Conservation (phyloP, 2,329 filamentous ascomycete species). For the Ophiobolus disseminans region DNA sequence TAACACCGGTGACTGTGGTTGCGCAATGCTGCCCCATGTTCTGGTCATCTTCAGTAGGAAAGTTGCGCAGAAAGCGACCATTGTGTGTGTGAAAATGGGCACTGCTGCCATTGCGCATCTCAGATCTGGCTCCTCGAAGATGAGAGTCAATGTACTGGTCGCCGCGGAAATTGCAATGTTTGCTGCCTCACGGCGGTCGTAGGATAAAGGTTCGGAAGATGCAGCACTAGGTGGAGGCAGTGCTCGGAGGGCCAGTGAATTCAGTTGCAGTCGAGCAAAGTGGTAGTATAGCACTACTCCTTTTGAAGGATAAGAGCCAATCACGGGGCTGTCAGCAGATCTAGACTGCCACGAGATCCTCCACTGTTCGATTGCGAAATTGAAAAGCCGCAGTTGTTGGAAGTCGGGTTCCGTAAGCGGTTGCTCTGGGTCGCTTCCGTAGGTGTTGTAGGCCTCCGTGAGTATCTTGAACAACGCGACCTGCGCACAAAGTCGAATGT, state of each 20-base stretch:
- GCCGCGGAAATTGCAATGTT: constrained; percentile 57
- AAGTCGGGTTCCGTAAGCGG: constrained; percentile 49
- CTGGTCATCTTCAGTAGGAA: constrained; percentile 60
- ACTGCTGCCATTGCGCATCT: constrained; percentile 53
- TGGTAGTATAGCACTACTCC: constrained; percentile 61
- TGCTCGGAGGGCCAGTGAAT: constrained; percentile 55
- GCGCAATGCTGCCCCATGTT: constrained; percentile 51
- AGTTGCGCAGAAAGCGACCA: constrained; percentile 61
- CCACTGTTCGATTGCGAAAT: constrained; percentile 55
- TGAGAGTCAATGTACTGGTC: constrained; percentile 55
- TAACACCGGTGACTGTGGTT: constrained; percentile 35
- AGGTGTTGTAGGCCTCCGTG: constrained; percentile 42
- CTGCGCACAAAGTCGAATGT: constrained; percentile 40
- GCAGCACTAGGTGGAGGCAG: constrained; percentile 53
- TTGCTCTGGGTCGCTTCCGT: constrained; percentile 45
- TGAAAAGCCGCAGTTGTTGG: constrained; percentile 49
- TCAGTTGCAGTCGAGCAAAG: constrained; percentile 62
- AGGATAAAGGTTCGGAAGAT: constrained; percentile 54
- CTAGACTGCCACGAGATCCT: constrained; percentile 48
- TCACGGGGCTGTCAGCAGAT: constrained; percentile 35
- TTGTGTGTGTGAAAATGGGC: constrained; percentile 60
- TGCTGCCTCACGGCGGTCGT: constrained; percentile 50
- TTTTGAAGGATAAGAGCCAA: constrained; percentile 53
- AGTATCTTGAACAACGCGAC: constrained; percentile 44
- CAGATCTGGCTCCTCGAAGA: constrained; percentile 56